Conservation (phyloP, 352 stramenopile species). For the Stephanocyclus meneghinianus region DNA sequence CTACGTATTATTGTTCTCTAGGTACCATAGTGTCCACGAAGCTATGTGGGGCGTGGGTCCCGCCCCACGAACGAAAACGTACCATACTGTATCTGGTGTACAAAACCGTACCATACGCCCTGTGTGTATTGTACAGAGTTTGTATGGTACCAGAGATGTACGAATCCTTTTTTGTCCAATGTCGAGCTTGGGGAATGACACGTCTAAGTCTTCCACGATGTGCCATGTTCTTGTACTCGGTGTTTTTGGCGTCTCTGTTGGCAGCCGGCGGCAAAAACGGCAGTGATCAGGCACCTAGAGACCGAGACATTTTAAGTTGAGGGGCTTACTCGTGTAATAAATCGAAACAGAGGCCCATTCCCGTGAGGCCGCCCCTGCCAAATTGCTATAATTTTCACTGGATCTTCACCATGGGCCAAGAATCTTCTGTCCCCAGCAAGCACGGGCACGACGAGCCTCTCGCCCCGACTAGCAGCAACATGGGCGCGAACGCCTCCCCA, state of each 20-base stretch:
- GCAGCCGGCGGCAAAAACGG: neutral
- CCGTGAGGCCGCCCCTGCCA: too few relatives aligned
- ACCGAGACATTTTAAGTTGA: neutral
- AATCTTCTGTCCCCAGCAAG: conserved; percentile 37
- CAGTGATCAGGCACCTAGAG: neutral
- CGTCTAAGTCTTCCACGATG: neutral
- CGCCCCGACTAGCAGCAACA: conserved; percentile 5
- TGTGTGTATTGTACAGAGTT: too few relatives aligned
- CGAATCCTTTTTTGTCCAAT: conserved; percentile 5
- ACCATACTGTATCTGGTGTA: too few relatives aligned
- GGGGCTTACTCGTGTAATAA: too few relatives aligned
- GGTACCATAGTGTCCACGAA: too few relatives aligned
- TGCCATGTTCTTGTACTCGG: neutral
- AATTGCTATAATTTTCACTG: neutral
- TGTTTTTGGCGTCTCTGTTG: neutral
- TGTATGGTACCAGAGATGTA: neutral
- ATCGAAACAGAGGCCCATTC: too few relatives aligned
- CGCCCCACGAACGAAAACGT: too few relatives aligned
- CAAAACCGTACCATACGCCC: too few relatives aligned
- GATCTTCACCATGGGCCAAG: conserved; percentile 32
- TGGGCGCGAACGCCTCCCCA: neutral
- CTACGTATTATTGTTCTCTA: too few relatives aligned
- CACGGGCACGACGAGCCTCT: conserved; percentile 3
- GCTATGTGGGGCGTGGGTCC: too few relatives aligned
- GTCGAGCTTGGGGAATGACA: neutral